phyloP scores from a whole-genome alignment of 441 rosid species.

The Rhodomyrtus psidioides region DNA sequence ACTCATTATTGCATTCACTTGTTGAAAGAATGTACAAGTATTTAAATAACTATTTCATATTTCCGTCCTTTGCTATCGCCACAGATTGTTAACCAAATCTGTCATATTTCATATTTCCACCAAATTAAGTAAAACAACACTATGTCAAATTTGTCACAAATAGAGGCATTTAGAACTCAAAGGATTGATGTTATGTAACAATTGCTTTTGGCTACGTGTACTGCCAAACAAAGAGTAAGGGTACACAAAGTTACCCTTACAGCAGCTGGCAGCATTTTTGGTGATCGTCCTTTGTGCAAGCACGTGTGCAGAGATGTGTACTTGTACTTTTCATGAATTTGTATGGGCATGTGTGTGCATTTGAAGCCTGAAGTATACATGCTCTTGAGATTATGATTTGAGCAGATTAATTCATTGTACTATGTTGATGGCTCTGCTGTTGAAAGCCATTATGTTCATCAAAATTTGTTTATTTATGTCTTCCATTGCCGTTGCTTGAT shows the following conservation, averaged over 20 bases:
- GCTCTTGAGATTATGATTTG: background rate
- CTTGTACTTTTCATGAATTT: background rate
- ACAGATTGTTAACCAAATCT: constrained; percentile 19
- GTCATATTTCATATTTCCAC: constrained; percentile 10
- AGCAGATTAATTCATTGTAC: background rate
- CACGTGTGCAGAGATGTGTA: background rate
- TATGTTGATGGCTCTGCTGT: background rate
- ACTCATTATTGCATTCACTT: background rate
- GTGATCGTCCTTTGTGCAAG: background rate
- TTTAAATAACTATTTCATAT: background rate
- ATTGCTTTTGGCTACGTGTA: background rate
- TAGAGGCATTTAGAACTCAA: constrained; percentile 1
- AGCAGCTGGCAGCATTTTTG: background rate
- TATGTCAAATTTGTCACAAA: background rate
- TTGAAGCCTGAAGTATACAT: background rate
- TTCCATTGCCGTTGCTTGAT: background rate
- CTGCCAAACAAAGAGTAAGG: background rate
- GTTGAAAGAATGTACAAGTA: background rate
- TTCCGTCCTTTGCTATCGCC: background rate
- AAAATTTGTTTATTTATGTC: background rate
- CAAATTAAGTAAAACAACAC: constrained; percentile 3
- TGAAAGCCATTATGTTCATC: background rate
- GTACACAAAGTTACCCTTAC: background rate
- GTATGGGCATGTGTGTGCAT: background rate
- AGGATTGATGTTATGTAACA: background rate